Conservation (phyloP, 2,329 filamentous ascomycete species). For the Ascochyta pisi region DNA sequence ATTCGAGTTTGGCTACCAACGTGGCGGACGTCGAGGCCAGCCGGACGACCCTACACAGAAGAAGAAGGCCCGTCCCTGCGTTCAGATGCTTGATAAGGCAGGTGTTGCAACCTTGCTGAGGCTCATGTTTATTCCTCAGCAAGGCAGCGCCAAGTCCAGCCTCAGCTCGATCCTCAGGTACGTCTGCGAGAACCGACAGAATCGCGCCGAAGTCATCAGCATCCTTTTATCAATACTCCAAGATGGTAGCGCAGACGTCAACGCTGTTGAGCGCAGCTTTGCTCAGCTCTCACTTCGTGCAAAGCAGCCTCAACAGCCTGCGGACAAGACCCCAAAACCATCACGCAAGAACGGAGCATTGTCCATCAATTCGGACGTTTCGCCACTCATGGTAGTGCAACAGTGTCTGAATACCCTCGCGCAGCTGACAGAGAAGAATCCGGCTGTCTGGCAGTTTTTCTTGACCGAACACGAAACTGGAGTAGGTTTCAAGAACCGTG, state of each 20-base stretch:
- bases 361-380: conserved; percentile 80
- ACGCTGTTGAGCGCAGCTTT: conserved; percentile 94
- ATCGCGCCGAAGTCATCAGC: conserved; percentile 90
- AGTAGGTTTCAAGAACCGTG: conserved; percentile 75
- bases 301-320: conserved; percentile 68
- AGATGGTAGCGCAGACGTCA: conserved; percentile 91
- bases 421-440: conserved; percentile 82
- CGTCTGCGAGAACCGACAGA: conserved; percentile 96
- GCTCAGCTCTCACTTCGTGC: conserved; percentile 90
- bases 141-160: conserved; percentile 82
- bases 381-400: conserved; percentile 92
- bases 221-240: conserved; percentile 92
- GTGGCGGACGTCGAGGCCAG: conserved; percentile 46
- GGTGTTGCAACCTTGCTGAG: conserved; percentile 94
- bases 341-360: conserved; percentile 75
- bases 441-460: conserved; percentile 89
- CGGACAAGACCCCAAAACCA: conserved; percentile 82
- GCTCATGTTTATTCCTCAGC: conserved; percentile 97
- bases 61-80: conserved; percentile 77
- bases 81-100: conserved; percentile 96
- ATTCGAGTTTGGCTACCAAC: conserved; percentile 49
- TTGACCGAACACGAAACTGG: conserved; percentile 89
- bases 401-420: conserved; percentile 89
- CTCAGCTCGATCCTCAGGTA: conserved; percentile 88
- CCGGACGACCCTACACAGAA: conserved; percentile 59